These are phyloP conservation scores for Erythrobasidium hasegawianum DNA, from an alignment of 1,284 basidiomycete species.

Conservation along the genomic window DNA sequence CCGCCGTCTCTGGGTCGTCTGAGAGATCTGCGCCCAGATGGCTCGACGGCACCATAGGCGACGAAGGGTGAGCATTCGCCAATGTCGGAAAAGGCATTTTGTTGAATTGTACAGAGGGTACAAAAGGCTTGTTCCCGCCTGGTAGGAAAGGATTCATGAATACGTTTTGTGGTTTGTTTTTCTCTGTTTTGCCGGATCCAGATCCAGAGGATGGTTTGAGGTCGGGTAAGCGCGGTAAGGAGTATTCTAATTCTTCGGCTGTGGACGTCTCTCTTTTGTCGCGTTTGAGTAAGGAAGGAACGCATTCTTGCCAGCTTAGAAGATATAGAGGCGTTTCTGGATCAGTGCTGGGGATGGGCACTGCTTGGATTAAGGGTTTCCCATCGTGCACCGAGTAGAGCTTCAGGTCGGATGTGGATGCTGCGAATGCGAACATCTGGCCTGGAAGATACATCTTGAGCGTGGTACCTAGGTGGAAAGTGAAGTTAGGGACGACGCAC, in stretches of 20 bases:
- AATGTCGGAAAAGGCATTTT: constrained; percentile 4
- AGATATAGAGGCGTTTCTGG: constrained; percentile 4
- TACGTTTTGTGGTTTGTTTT: not conserved
- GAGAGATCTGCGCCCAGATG: not conserved
- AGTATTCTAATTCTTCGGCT: too few species aligned
- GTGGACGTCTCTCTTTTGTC: too few species aligned
- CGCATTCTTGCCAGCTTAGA: constrained; percentile 11
- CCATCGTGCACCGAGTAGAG: constrained; percentile 29
- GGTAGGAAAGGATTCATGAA: constrained; percentile 26
- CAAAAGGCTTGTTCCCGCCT: constrained; percentile 10
- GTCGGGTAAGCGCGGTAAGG: too few species aligned
- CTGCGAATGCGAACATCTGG: constrained; percentile 16
- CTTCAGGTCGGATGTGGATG: not conserved
- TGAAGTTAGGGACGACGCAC: constrained; percentile 12
- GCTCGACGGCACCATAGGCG: not conserved
- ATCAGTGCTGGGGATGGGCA: constrained; percentile 3
- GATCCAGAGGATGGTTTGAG: too few species aligned
- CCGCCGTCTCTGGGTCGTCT: constrained; percentile 11
- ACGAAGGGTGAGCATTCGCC: not conserved
- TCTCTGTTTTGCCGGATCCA: too few species aligned
- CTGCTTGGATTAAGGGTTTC: not conserved
- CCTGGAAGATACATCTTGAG: not conserved
- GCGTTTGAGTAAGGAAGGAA: not conserved
- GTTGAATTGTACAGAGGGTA: not conserved
- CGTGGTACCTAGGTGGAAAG: not conserved